These are phyloP conservation scores for Chernovozyma aurita DNA, from an alignment of 1,139 yeast genomes.

Conservation along the genomic window DNA sequence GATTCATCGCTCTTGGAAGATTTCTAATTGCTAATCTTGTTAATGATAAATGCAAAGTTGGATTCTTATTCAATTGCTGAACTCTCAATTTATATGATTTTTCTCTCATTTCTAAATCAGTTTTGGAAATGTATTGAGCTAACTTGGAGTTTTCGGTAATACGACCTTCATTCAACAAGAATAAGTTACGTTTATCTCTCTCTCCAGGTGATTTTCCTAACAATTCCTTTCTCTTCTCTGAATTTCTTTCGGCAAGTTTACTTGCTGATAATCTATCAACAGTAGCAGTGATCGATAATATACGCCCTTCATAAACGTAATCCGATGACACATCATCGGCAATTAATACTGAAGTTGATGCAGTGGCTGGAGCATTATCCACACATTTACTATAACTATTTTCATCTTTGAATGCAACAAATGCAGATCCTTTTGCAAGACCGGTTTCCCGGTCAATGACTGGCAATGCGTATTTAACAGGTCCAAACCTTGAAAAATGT, in stretches of 20 bases:
- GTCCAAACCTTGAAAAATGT: conserved; percentile 81
- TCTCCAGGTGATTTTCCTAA: conserved; percentile 79
- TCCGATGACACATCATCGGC: conserved; percentile 89
- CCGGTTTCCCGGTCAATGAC: conserved; percentile 86
- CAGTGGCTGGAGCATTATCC: conserved; percentile 72
- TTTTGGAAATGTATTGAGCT: conserved; percentile 60
- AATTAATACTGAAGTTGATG: conserved; percentile 72
- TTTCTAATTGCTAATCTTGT: conserved; percentile 94
- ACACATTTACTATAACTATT: conserved; percentile 67
- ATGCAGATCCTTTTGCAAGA: conserved; percentile 90
- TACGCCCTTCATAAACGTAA: conserved; percentile 90
- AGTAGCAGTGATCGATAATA: conserved; percentile 76
- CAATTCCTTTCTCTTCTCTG: conserved; percentile 65
- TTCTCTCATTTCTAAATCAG: conserved; percentile 85
- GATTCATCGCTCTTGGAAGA: conserved; percentile 87
- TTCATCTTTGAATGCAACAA: conserved; percentile 73
- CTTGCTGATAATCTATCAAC: conserved; percentile 87
- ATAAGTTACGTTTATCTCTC: conserved; percentile 80
- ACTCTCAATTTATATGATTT: conserved; percentile 83
- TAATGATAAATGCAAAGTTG: conserved; percentile 82
- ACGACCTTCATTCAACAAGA: conserved; percentile 89
- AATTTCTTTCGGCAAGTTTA: conserved; percentile 67
- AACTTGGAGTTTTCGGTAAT: conserved; percentile 76
- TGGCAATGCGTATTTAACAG: conserved; percentile 88
- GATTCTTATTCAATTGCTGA: conserved; percentile 86